Evolutionary conservation across 73 alveolate genomes (phyloP), one percentile per base, ranked within the genome.

Genomic region (Diophrys sp.): DNA sequence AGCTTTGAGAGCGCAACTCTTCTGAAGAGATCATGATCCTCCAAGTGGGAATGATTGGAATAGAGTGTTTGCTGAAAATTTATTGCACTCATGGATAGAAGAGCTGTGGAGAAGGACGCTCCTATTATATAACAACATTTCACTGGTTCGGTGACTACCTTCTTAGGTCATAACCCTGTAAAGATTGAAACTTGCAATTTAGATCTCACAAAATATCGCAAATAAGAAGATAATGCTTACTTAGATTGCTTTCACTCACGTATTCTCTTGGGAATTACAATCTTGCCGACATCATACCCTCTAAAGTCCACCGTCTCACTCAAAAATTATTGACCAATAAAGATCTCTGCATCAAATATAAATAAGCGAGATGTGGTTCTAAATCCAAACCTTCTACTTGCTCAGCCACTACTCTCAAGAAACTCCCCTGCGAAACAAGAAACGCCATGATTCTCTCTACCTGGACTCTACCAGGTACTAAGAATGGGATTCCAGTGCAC

Each of bases 131-230:
- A 78, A 0, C 33, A 71, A 2, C 83, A 78, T 55, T 34, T 71
- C 73, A 66, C 88, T 71, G 79, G 84, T 18, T 78, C 93, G 28
- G 72, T 85, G 29, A 77, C 88, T 1, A 70, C 93, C 24, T 70
- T 54, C 55, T 25, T 1, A 0, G 56, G 29, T 23, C 24, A 28
- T 29, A 85, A 85, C 62, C 93, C 93, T 2, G 25, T 84, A 1
- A 71, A 77, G 54, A 30, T 77, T n/a, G 53, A 68, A 23, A 66
- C 91, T 27, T 78, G 71, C 56, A 25, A 29, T 53, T 56, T 84
- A 23, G 78, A 84, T 78, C 1, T 84, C 1, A 31, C 26, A 25
- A 73, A 73, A 26, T 71, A 73, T 27, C 57, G 62, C 55, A 14
- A 0, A n/a, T 75, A 31, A n/a, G 93, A 73, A 23, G 71, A 23